Conservation (phyloP, 2,329 filamentous ascomycete genomes). For the Epichloe sibirici region DNA sequence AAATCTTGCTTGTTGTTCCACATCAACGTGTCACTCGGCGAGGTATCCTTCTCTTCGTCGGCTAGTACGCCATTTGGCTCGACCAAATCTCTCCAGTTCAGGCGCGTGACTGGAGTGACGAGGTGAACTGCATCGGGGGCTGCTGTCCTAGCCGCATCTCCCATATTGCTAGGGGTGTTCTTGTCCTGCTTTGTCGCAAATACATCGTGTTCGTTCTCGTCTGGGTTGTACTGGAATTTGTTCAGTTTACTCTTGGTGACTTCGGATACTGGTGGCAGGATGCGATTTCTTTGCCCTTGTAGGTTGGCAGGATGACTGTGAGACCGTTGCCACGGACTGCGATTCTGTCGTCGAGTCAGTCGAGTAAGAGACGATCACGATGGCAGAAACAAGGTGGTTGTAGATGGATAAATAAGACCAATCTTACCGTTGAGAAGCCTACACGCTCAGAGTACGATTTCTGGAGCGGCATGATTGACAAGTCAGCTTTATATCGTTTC, state of each 20-base stretch:
- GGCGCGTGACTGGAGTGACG: constrained; percentile 36
- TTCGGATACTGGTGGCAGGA: constrained; percentile 40
- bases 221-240: constrained; percentile 35
- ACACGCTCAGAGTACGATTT: constrained; percentile 29
- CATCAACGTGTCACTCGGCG: constrained; percentile 48
- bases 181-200: constrained; percentile 6
- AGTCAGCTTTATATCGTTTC: constrained; percentile 3
- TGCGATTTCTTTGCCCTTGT: constrained; percentile 22
- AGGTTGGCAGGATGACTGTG: constrained; percentile 35
- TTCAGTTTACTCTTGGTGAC: constrained; percentile 49
- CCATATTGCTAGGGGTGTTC: constrained; percentile 7
- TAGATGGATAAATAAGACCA: neutral
- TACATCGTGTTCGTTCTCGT: constrained; percentile 9
- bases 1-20: constrained; percentile 43
- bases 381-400: neutral
- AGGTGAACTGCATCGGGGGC: neutral
- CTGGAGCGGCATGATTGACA: constrained; percentile 24
- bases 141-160: constrained; percentile 7
- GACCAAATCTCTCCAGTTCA: constrained; percentile 48
- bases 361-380: neutral
- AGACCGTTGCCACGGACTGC: constrained; percentile 40
- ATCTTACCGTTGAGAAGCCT: constrained; percentile 21
- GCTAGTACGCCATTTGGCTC: constrained; percentile 27
- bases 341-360: constrained; percentile 17
- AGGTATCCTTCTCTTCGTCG: constrained; percentile 34